Percentiles rank a stretch among this genome's conserved stretches.
Conservation (phyloP, 2,329 filamentous ascomycete species). For the Colletotrichum sp. region DNA sequence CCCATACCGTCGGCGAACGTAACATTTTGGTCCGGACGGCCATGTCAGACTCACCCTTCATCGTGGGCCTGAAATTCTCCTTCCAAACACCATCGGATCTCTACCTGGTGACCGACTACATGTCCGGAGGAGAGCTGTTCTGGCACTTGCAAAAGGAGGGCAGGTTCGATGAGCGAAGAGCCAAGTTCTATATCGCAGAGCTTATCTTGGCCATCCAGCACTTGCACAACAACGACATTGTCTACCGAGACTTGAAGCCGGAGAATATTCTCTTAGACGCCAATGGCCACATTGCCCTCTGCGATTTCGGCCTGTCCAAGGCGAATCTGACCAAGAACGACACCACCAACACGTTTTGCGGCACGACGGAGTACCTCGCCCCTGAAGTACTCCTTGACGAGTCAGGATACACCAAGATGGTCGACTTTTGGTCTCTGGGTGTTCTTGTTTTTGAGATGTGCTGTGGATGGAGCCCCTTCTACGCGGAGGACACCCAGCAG, state of each 20-base stretch:
- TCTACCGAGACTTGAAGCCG: slow-evolving; percentile 96
- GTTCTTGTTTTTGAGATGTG: slow-evolving; percentile 99
- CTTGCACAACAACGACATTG: slow-evolving; percentile 95
- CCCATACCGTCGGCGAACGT: slow-evolving; percentile 93
- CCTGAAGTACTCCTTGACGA: slow-evolving; percentile 96
- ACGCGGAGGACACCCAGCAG: slow-evolving; percentile 97
- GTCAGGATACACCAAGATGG: slow-evolving; percentile 99
- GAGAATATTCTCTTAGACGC: slow-evolving; percentile 97
- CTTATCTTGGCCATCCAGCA: slow-evolving; percentile 94
- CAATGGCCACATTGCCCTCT: slow-evolving; percentile 96
- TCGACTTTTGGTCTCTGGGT: slow-evolving; percentile 98
- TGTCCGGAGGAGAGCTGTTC: slow-evolving; percentile 98
- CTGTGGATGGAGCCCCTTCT: slow-evolving; percentile 99
- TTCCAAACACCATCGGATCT: slow-evolving; percentile 97
- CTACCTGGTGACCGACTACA: slow-evolving; percentile 98
- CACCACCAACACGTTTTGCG: slow-evolving; percentile 98
- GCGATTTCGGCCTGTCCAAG: slow-evolving; percentile 97
- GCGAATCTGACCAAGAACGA: slow-evolving; percentile 96
- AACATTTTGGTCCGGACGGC: slow-evolving; percentile 97
- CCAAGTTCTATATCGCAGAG: slow-evolving; percentile 99
- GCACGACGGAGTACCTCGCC: slow-evolving; percentile 95
- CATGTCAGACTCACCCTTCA: slow-evolving; percentile 94
- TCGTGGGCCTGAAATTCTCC: slow-evolving; percentile 97
- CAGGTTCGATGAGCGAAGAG: slow-evolving; percentile 90
- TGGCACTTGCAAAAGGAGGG: slow-evolving; percentile 99